A percentile compares a stretch with the other conserved stretches of the same genome.
phyloP scores from a whole-genome alignment of 169 alveolate species.

The Eimeria brunetti region DNA sequence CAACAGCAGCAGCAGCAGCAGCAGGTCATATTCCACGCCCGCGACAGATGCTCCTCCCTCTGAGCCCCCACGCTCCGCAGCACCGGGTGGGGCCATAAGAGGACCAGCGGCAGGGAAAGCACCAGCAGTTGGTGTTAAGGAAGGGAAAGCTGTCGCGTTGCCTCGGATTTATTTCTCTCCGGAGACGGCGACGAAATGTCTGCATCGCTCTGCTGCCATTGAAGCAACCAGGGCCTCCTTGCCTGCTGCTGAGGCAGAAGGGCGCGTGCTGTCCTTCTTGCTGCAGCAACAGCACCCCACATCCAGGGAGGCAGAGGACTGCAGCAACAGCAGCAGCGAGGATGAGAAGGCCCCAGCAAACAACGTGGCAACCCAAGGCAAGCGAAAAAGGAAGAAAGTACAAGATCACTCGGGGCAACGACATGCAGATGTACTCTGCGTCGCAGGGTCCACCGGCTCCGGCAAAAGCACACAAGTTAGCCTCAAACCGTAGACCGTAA shows the following conservation, averaged over 20 bases:
- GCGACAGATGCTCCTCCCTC: background rate
- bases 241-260: constrained; percentile 90
- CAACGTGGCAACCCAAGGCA: background rate
- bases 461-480: constrained; percentile 95
- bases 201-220: constrained; percentile 77
- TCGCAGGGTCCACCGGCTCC: constrained; percentile 96
- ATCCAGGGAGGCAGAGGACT: constrained; percentile 25
- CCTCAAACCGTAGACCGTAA: background rate
- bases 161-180: constrained; percentile 22
- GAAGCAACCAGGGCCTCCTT: constrained; percentile 88
- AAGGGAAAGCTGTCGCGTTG: background rate
- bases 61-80: background rate
- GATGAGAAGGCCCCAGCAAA: constrained; percentile 1
- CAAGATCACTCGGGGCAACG: constrained; percentile 87
- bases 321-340: background rate
- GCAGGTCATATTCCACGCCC: background rate
- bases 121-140: background rate
- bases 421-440: constrained; percentile 91
- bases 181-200: background rate
- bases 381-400: constrained; percentile 80
- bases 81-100: background rate
- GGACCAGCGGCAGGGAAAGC: background rate
- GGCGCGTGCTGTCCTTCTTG: constrained; percentile 58
- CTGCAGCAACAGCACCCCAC: constrained; percentile 71
- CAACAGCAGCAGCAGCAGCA: constrained; percentile 33